Evolutionary conservation across 805 yeast species (phyloP).

Genomic region (Candida verbasci): DNA sequence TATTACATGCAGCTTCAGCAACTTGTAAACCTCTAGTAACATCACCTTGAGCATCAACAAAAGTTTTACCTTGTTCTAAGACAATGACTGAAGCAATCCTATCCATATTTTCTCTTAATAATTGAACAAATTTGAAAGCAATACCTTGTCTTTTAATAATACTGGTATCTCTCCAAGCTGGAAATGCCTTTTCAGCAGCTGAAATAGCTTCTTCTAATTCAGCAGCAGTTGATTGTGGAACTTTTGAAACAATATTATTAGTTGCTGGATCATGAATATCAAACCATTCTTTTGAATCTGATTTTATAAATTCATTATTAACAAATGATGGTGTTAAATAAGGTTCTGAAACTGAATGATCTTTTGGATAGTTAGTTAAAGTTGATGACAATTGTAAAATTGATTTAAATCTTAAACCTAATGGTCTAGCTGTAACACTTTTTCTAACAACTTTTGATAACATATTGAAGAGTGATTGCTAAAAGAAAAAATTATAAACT

Average conservation of each 20-base stretch:
- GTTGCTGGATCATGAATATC: slow-evolving; percentile 78
- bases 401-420: slow-evolving; percentile 9
- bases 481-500: too few relatives aligned
- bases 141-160: slow-evolving; percentile 70
- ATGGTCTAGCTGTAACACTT: neutral
- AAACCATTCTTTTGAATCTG: slow-evolving; percentile 53
- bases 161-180: slow-evolving; percentile 48
- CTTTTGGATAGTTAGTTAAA: slow-evolving; percentile 34
- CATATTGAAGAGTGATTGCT: neutral
- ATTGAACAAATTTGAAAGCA: slow-evolving; percentile 62
- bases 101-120: slow-evolving; percentile 63
- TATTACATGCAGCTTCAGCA: slow-evolving; percentile 68
- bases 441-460: slow-evolving; percentile 4
- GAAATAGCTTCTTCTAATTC: slow-evolving; percentile 65
- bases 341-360: slow-evolving; percentile 36
- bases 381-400: slow-evolving; percentile 26
- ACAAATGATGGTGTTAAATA: slow-evolving; percentile 48
- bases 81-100: slow-evolving; percentile 55
- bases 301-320: slow-evolving; percentile 48
- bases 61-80: slow-evolving; percentile 61
- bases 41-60: slow-evolving; percentile 69
- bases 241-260: slow-evolving; percentile 57
- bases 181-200: slow-evolving; percentile 61
- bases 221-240: slow-evolving; percentile 66
- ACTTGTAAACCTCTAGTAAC: slow-evolving; percentile 75